Evolutionary conservation across 1,284 basidiomycete genomes (phyloP).

Genomic region (Schizophyllum amplum): DNA sequence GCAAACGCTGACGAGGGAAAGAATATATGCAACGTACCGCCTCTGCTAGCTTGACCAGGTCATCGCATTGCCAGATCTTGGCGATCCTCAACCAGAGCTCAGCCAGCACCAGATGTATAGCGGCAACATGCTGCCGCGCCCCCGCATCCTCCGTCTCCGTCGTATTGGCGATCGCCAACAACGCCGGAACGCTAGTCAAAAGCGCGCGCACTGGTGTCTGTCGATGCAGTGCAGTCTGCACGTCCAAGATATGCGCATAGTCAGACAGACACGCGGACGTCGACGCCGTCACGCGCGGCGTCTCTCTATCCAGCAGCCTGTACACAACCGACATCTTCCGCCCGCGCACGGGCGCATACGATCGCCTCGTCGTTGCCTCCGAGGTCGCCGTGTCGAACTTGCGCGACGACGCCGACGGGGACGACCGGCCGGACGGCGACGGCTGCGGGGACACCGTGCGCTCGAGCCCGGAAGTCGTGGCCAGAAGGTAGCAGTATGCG

Average conservation of each 20-base stretch:
- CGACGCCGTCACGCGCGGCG: conserved; percentile 32
- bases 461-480: conserved; percentile 59
- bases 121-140: conserved; percentile 12
- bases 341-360: conserved; percentile 37
- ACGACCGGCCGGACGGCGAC: conserved; percentile 23
- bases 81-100: conserved; percentile 65
- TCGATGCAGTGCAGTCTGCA: conserved; percentile 64
- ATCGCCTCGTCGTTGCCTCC: conserved; percentile 33
- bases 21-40: conserved; percentile 31
- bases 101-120: conserved; percentile 59
- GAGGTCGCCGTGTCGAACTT: conserved; percentile 27
- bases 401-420: conserved; percentile 8
- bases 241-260: conserved; percentile 65
- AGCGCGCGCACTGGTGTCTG: conserved; percentile 68
- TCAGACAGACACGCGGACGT: conserved; percentile 63
- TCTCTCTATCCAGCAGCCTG: conserved; percentile 40
- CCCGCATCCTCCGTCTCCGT: conserved; percentile 29
- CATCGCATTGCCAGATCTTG: conserved; percentile 59
- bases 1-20: not conserved
- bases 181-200: conserved; percentile 78
- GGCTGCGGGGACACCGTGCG: conserved; percentile 10
- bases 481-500: conserved; percentile 72
- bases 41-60: conserved; percentile 44
- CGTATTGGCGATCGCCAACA: conserved; percentile 66
- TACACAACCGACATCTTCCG: conserved; percentile 49